These are phyloP conservation scores for Penicillium frequentans DNA, from an alignment of 2,329 filamentous ascomycete genomes.

Conservation along the genomic window DNA sequence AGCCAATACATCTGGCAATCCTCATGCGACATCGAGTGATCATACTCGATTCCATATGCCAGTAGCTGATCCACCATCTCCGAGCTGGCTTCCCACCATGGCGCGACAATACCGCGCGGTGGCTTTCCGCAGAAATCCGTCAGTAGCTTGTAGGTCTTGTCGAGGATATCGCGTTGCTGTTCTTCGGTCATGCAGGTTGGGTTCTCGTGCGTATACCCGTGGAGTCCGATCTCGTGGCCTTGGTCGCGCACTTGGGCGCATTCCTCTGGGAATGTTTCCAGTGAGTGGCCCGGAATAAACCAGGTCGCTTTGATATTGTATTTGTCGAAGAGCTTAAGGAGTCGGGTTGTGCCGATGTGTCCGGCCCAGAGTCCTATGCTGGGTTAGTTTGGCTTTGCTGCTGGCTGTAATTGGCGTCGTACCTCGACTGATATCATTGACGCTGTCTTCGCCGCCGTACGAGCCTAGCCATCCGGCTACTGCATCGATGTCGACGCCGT, in stretches of 20 bases:
- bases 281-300: conserved; percentile 64
- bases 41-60: conserved; percentile 46
- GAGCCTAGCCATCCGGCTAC: conserved; percentile 74
- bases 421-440: conserved; percentile 71
- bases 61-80: conserved; percentile 58
- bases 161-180: conserved; percentile 73
- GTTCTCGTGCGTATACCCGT: conserved; percentile 75
- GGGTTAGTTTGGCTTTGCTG: neutral
- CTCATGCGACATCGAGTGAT: conserved; percentile 47
- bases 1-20: conserved; percentile 49
- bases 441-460: conserved; percentile 71
- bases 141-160: conserved; percentile 72
- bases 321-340: conserved; percentile 71
- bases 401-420: neutral
- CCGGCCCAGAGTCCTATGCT: conserved; percentile 63
- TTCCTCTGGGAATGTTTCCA: conserved; percentile 68
- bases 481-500: conserved; percentile 74
- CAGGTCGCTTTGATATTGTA: conserved; percentile 70
- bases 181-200: conserved; percentile 70
- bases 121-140: conserved; percentile 74
- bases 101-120: conserved; percentile 70
- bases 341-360: conserved; percentile 62
- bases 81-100: conserved; percentile 72
- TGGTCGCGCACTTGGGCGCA: conserved; percentile 61
- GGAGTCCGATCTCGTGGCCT: conserved; percentile 66